Evolutionary conservation across 2,329 filamentous ascomycete genomes (phyloP).

Genomic region (Xylaria sp.): DNA sequence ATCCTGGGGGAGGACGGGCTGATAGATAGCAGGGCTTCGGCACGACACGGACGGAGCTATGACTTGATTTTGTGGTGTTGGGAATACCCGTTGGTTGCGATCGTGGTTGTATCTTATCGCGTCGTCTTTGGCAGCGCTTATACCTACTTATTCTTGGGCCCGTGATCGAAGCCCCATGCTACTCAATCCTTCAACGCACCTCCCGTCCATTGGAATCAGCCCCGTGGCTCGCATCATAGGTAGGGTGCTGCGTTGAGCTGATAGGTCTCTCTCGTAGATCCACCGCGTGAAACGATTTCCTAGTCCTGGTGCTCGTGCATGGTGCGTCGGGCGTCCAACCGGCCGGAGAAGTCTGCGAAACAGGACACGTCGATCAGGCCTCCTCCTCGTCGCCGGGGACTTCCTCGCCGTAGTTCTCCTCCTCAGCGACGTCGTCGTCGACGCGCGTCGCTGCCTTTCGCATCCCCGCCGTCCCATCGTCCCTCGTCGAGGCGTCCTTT

Average conservation of each 20-base stretch:
- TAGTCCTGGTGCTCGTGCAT: too few species aligned
- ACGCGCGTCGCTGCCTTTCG: background rate
- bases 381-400: conserved; percentile 64
- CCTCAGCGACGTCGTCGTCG: conserved; percentile 63
- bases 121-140: background rate
- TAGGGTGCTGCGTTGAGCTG: too few species aligned
- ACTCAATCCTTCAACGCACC: too few species aligned
- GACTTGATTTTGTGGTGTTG: conserved; percentile 3
- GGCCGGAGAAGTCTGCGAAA: too few species aligned
- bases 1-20: conserved; percentile 40
- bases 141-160: background rate
- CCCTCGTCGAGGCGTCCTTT: conserved; percentile 34
- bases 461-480: conserved; percentile 20
- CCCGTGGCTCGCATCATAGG: too few species aligned
- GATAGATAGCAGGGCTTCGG: background rate
- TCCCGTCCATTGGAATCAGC: too few species aligned
- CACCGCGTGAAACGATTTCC: too few species aligned
- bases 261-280: too few species aligned
- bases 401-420: conserved; percentile 87
- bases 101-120: background rate
- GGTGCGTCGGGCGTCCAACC: too few species aligned
- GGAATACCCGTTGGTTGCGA: conserved; percentile 9
- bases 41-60: too few species aligned
- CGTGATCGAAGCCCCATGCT: too few species aligned
- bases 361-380: too few species aligned